A percentile compares a stretch with the other conserved stretches of the same genome.
These are phyloP conservation scores for Elaeis oleifera DNA, from an alignment of 202 grass and related monocot genomes.

Conservation along the genomic window DNA sequence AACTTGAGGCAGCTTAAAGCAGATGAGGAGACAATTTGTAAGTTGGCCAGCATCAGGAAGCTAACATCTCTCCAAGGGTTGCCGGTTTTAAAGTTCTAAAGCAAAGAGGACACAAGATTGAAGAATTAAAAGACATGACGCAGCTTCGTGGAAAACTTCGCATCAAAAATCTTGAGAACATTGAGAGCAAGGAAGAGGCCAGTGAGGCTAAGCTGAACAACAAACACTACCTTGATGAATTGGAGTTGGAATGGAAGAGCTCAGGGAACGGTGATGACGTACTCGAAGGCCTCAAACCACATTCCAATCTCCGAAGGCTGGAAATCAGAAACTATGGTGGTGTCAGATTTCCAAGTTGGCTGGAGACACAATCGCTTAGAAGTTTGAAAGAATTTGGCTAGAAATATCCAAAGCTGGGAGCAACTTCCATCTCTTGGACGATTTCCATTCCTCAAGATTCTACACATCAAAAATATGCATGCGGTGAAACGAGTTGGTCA, in stretches of 20 bases:
- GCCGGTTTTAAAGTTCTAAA: conserved; percentile 14
- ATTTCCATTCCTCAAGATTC: conserved; percentile 15
- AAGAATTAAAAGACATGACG: conserved; percentile 18
- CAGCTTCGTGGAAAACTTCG: conserved; percentile 12
- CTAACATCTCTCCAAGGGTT: conserved; percentile 11
- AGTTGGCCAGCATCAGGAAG: background rate
- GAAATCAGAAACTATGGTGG: conserved; percentile 12
- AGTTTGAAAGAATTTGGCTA: conserved; percentile 12
- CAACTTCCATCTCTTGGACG: conserved; percentile 12
- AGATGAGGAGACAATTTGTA: conserved; percentile 7
- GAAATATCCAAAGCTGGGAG: conserved; percentile 10
- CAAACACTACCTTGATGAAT: conserved; percentile 21
- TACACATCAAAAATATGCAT: conserved; percentile 18
- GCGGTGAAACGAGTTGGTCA: conserved; percentile 4
- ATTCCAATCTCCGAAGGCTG: conserved; percentile 13
- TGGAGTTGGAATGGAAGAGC: conserved; percentile 15
- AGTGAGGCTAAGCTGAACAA: conserved; percentile 1
- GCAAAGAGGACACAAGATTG: conserved; percentile 9
- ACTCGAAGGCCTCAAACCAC: conserved; percentile 11
- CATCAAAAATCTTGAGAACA: too few species aligned
- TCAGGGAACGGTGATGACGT: conserved; percentile 9
- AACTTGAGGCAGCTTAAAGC: conserved; percentile 17
- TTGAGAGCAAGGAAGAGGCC: too few species aligned
- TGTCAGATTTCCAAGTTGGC: conserved; percentile 12
- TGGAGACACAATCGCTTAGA: conserved; percentile 6